A percentile compares a stretch with the other conserved stretches of the same genome.
Conservation (phyloP, 2,329 filamentous ascomycete genomes). For the Mycogone perniciosa region DNA sequence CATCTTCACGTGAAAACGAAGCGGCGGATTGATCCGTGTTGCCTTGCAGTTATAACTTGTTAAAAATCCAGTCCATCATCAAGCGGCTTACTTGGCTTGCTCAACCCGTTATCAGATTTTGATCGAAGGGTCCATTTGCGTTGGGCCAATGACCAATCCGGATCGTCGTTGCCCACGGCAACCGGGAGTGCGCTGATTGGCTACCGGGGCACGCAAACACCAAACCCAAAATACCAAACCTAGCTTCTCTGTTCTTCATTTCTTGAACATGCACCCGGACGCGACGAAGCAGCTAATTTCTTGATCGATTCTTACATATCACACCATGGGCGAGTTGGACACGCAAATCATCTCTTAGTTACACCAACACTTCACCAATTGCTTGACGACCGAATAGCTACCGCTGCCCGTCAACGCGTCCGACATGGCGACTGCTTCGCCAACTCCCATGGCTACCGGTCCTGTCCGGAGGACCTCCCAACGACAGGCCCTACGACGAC, state of each 20-base stretch:
- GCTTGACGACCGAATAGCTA: slow-evolving; percentile 14
- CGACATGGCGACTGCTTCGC: slow-evolving; percentile 45
- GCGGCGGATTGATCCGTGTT: too few relatives aligned
- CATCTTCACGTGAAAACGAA: too few relatives aligned
- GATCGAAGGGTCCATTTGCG: slow-evolving; percentile 1
- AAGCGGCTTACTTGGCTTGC: too few relatives aligned
- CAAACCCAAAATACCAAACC: slow-evolving; percentile 23
- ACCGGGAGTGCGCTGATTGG: slow-evolving; percentile 27
- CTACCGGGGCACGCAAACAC: slow-evolving; percentile 9
- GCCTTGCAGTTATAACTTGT: too few relatives aligned
- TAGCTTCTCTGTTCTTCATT: slow-evolving; percentile 10
- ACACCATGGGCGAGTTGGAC: slow-evolving; percentile 34
- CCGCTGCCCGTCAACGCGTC: slow-evolving; percentile 18
- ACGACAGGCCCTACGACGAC: slow-evolving; percentile 48
- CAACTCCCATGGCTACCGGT: slow-evolving; percentile 48
- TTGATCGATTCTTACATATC: slow-evolving; percentile 22
- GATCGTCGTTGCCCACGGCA: slow-evolving; percentile 26
- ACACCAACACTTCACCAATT: slow-evolving; percentile 16
- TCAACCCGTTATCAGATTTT: background rate
- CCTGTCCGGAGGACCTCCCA: slow-evolving; percentile 48
- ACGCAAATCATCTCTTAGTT: slow-evolving; percentile 34
- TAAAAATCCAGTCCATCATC: too few relatives aligned
- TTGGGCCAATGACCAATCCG: background rate
- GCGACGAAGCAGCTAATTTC: slow-evolving; percentile 5
- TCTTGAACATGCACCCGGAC: slow-evolving; percentile 11